A percentile compares a stretch with the other conserved stretches of the same genome.
phyloP scores from a whole-genome alignment of 805 yeast genomes.

The Groenewaldozyma tartarivorans region DNA sequence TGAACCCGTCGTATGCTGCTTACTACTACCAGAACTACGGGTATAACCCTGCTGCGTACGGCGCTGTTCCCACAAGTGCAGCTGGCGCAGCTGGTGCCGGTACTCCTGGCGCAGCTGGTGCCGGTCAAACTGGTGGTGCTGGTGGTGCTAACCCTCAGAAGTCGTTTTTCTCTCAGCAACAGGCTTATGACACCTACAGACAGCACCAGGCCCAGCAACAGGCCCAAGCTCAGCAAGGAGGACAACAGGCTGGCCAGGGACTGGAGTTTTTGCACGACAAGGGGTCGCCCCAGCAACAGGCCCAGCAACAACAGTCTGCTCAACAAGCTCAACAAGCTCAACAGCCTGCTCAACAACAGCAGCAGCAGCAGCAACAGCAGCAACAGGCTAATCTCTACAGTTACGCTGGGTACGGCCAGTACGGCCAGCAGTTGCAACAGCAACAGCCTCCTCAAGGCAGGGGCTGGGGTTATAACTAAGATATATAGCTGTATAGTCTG shows the following conservation, averaged over 20 bases:
- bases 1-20: conserved; percentile 20
- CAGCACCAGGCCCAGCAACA: conserved; percentile 13
- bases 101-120: conserved; percentile 14
- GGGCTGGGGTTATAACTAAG: conserved; percentile 18
- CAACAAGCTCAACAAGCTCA: conserved; percentile 8
- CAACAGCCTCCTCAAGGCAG: conserved; percentile 6
- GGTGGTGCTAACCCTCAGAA: conserved; percentile 6
- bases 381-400: conserved; percentile 19
- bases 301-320: conserved; percentile 13
- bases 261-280: conserved; percentile 6
- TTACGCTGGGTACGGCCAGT: conserved; percentile 22
- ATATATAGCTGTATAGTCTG: neutral
- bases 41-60: conserved; percentile 18
- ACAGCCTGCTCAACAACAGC: conserved; percentile 16
- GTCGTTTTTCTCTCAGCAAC: conserved; percentile 1
- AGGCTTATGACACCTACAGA: conserved; percentile 6
- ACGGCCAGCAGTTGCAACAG: conserved; percentile 19
- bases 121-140: conserved; percentile 16
- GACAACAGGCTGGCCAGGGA: conserved; percentile 2
- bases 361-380: conserved; percentile 13
- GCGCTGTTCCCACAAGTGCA: too few species aligned
- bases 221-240: conserved; percentile 12
- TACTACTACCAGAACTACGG: conserved; percentile 21
- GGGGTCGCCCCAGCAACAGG: conserved; percentile 19
- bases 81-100: conserved; percentile 20